Base-by-base conservation (phyloP, 169 alveolate genomes). In the Cryptosporidium muris region DNA sequence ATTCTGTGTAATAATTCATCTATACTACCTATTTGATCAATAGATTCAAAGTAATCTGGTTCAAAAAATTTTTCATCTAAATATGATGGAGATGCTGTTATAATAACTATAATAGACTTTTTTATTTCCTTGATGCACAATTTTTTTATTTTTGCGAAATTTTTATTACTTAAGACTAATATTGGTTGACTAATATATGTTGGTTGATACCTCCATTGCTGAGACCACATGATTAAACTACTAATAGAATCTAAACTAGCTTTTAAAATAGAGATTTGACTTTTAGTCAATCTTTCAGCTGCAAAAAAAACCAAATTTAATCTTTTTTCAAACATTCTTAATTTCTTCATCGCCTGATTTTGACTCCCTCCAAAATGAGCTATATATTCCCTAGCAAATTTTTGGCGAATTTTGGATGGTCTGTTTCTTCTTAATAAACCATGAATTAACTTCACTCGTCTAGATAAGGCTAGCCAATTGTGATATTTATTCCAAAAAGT, bases 171-270 rank as follows among this genome's bases (percentile, higher is more conserved):
- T 12, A 58, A 54, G 16, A 74, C 68, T 11, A 74, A 37, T 5
- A 74, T 34, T 2, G 85, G 85, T 8, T 74, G 64, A 60, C 36
- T 74, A 42, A 74, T 48, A 42, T 74, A 58, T 1, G 68, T 74
- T 9, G 85, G 85, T 60, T 74, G 85, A 51, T 74, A 11, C 45
- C 85, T 74, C 85, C 85, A 74, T 38, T 58, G 54, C 45, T 58
- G 45, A 5, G 85, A 37, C 5, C 54, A 43, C 8, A 58, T 60
- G 7, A 74, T 74, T 6, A 56, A 12, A 12, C 74, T 6, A n/a
- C 60, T 49, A 34, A 42, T 14, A 11, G 85, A 74, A 38, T 74
- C 11, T 9, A 74, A 51, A 11, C 74, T 54, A 11, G 53, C 40
- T 16, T 36, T 34, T 48, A 74, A 48, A 56, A 74, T 45, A 2